Base-by-base conservation (phyloP, 2,329 filamentous ascomycete genomes). In the Eurotiales sp. region DNA sequence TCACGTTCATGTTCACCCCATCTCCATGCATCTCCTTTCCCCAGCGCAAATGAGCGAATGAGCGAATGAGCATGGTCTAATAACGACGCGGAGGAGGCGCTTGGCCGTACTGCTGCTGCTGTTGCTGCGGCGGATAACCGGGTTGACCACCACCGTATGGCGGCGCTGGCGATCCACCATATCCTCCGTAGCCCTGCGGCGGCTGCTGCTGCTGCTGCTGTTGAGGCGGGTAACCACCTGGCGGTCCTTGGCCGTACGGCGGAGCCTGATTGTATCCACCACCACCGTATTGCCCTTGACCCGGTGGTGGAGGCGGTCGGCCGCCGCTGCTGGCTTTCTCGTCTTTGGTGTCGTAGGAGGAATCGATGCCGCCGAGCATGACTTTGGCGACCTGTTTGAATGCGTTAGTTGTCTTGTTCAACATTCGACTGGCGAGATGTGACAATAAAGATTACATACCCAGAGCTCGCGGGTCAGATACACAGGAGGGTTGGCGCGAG, bases 331-430 rank as follows among this genome's bases (percentile, higher is more conserved):
- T 71, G 5, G 67, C 65, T 65, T 82, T 81, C 66, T 86, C 83
- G 56, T 86, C 83, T 65, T 85, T 83, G 59, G 75, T 77, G 57
- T 86, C 83, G 58, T 86, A 86, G 17, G 80, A 82, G 21, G 77
- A 73, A 61, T 87, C 84, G 61, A 87, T 84, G 32, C 82, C 79
- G 54, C 84, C 84, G 22, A 87, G 78, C 46, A 87, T 79, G 52
- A 87, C 74, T 68, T 87, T 87, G 56, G 83, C 76, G 59, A 84
- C 75, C 73, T 75, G 47, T 12, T 22, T 14, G 14, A 8, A 39
- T 6, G 22, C 48, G 64, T 53, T 64, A 59, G 48, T 8, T 17
- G n/a, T n/a, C n/a, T n/a, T n/a, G n/a, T n/a, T n/a, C n/a, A n/a
- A n/a, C n/a, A n/a, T n/a, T n/a, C n/a, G n/a, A n/a, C n/a, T n/a